Base-by-base conservation (phyloP, 768 basidiomycete species). In the Boletus sp. region DNA sequence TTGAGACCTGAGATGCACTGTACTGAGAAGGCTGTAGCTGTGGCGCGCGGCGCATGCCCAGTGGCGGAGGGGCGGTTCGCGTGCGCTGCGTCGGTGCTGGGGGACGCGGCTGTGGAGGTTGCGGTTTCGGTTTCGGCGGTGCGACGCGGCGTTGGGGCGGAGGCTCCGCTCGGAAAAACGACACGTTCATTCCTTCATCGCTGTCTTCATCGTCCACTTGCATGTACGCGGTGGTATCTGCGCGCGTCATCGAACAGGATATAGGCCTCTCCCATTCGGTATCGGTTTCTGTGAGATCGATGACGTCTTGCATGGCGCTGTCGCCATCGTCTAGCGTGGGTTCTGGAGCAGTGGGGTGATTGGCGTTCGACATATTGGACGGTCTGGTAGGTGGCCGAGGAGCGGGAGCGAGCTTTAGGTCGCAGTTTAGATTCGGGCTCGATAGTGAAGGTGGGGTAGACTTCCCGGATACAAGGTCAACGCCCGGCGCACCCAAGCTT, bases 21-120 rank as follows among this genome's bases (percentile, higher is more conserved):
- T 58, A 66, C 32, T 72, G 71, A 0, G 71, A 61, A 41, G 58
- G 9, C 29, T 55, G 60, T 17, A 57, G 45, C 28, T 61, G 62
- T 14, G 66, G 37, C 0, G 54, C 51, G 14, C 71, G 65, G 17
- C 70, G 70, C 70, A 71, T 71, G 7, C 70, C 70, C 8, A 71
- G 52, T 3, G 54, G 66, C 4, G 70, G 70, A 29, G 67, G 71
- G 8, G 58, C 67, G 0, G 49, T 33, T 18, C 60, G 60, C 0
- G 54, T 4, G 7, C 60, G 64, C 45, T 69, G 66, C 3, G 55
- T 59, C 17, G 59, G 42, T n/a, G 36, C 52, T 0, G 50, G 35
- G 14, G 52, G 57, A n/a, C 40, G 55, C 37, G 59, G 8, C 30
- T 36, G 61, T 2, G 55, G 28, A 15, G 50, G 55, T n/a, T 32